Percentiles rank a stretch among this genome's conserved stretches.
These are phyloP conservation scores for Colletotrichum sansevieriae DNA, from an alignment of 2,329 filamentous ascomycete genomes.

Conservation along the genomic window DNA sequence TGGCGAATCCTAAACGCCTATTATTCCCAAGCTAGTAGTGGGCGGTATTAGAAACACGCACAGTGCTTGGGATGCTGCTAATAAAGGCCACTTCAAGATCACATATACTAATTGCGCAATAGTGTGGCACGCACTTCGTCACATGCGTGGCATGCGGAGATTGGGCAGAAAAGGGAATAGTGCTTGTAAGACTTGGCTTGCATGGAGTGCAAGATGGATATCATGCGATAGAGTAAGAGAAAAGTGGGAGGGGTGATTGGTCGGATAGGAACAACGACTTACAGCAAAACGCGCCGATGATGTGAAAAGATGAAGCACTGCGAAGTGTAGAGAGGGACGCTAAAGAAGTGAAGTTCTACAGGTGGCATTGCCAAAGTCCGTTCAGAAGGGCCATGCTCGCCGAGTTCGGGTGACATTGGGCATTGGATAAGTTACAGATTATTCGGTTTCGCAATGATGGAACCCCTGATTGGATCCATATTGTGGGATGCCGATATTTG, in stretches of 20 bases:
- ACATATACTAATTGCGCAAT: not conserved
- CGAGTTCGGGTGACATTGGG: conserved; percentile 1
- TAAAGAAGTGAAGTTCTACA: too few species aligned
- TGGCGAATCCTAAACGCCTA: conserved; percentile 5
- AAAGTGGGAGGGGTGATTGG: not conserved
- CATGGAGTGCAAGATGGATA: conserved; percentile 10
- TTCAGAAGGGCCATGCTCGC: conserved; percentile 13
- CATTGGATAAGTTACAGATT: conserved; percentile 22
- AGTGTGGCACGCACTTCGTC: not conserved
- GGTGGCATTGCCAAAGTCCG: too few species aligned
- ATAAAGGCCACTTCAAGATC: not conserved
- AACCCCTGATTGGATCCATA: conserved; percentile 13
- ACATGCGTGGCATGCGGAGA: conserved; percentile 20
- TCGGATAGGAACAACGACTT: too few species aligned
- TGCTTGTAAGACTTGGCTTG: conserved; percentile 19
- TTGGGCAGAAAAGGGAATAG: conserved; percentile 23
- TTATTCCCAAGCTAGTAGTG: conserved; percentile 13
- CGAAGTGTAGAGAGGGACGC: too few species aligned
- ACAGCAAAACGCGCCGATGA: too few species aligned
- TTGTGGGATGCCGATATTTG: conserved; percentile 33
- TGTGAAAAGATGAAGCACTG: too few species aligned
- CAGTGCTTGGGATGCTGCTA: not conserved
- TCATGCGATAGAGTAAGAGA: conserved; percentile 7
- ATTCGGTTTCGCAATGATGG: conserved; percentile 26
- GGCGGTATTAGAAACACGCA: conserved; percentile 18